phyloP scores from a whole-genome alignment of 768 basidiomycete genomes.

The Tulasnella sp. region DNA sequence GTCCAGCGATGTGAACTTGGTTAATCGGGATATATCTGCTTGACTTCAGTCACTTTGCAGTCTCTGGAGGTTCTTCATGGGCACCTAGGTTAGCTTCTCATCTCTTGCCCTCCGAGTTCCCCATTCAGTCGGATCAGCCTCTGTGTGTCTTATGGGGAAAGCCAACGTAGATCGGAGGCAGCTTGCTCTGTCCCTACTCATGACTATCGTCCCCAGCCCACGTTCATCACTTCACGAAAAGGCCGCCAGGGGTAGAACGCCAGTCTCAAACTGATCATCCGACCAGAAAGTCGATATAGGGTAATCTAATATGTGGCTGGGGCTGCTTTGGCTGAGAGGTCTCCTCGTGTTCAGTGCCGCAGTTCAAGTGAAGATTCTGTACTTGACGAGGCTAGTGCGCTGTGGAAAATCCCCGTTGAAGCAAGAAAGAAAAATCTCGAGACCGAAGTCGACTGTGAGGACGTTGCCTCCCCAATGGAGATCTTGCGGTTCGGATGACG shows the following conservation, averaged over 20 bases:
- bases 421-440: background rate
- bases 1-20: too few species aligned
- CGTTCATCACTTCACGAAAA: background rate
- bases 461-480: background rate
- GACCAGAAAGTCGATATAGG: background rate
- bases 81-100: background rate
- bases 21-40: too few species aligned
- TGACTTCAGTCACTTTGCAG: too few species aligned
- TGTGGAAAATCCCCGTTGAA: background rate
- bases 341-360: background rate
- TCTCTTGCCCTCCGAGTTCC: background rate
- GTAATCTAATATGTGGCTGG: background rate
- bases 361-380: background rate
- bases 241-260: background rate
- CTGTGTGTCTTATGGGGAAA: background rate
- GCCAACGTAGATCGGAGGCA: background rate
- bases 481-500: background rate
- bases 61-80: background rate
- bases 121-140: background rate
- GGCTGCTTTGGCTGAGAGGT: background rate
- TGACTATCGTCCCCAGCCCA: background rate
- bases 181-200: background rate
- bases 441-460: background rate
- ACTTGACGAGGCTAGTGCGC: background rate
- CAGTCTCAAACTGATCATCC: background rate